phyloP scores from a whole-genome alignment of 2,329 filamentous ascomycete genomes.

The Alternaria triticina region DNA sequence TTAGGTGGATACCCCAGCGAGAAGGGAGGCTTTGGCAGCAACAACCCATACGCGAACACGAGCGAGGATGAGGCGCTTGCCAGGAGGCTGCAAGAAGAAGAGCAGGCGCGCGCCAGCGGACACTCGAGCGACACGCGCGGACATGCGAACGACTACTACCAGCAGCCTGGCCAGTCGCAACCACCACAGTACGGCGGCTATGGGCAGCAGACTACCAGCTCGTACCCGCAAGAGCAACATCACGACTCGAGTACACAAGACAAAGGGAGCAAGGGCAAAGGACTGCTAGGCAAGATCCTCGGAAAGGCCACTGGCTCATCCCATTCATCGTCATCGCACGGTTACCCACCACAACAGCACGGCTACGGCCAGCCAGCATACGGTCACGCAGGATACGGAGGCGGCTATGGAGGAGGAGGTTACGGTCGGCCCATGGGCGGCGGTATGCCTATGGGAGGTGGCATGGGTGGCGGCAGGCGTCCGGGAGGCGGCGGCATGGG shows the following conservation, averaged over 20 bases:
- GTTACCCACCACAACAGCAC: constrained; percentile 38
- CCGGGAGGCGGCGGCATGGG: constrained; percentile 68
- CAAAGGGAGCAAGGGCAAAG: constrained; percentile 48
- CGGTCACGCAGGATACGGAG: constrained; percentile 16
- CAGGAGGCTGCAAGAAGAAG: constrained; percentile 80
- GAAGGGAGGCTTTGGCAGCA: constrained; percentile 57
- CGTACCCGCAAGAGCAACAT: constrained; percentile 17
- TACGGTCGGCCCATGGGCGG: constrained; percentile 55
- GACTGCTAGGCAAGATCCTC: constrained; percentile 60
- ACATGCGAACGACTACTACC: constrained; percentile 58
- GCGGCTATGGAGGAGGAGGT: constrained; percentile 18
- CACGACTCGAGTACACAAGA: constrained; percentile 24
- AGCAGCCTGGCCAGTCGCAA: constrained; percentile 14
- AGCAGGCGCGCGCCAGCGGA: constrained; percentile 66
- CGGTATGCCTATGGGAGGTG: constrained; percentile 28
- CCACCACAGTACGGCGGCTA: constrained; percentile 26
- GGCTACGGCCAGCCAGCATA: constrained; percentile 32
- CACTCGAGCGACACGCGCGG: constrained; percentile 49
- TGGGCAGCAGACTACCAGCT: constrained; percentile 33
- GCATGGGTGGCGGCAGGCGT: constrained; percentile 17
- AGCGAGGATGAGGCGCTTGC: constrained; percentile 77
- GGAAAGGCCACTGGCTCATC: constrained; percentile 51
- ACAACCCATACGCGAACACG: constrained; percentile 71
- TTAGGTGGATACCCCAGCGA: constrained; percentile 47
- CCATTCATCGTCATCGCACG: constrained; percentile 51